Conservation (phyloP, 2,329 filamentous ascomycete genomes). For the Zymoseptoria brevis region DNA sequence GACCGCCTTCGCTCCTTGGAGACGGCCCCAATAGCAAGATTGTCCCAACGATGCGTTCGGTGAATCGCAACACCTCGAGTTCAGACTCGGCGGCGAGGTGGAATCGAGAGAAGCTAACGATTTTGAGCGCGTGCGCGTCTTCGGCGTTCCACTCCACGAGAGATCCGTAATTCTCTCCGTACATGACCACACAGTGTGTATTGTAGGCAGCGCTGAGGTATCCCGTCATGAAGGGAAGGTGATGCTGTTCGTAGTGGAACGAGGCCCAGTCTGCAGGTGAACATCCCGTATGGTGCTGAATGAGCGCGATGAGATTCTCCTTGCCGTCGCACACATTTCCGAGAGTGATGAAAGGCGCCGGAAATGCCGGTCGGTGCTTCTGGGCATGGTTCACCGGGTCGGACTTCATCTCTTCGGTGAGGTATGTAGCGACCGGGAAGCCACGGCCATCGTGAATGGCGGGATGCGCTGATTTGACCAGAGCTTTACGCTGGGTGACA, state of each 20-base stretch:
- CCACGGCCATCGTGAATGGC: conserved; percentile 3
- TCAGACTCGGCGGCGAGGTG: conserved; percentile 19
- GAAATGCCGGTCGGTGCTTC: background rate
- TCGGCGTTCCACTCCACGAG: conserved; percentile 12
- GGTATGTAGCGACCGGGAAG: background rate
- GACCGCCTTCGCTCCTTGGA: background rate
- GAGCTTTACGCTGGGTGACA: conserved; percentile 1
- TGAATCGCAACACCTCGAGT: conserved; percentile 9
- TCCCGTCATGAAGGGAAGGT: background rate
- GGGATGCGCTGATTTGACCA: conserved; percentile 5
- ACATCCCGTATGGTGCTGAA: conserved; percentile 9
- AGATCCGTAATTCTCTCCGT: conserved; percentile 7
- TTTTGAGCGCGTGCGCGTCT: conserved; percentile 12
- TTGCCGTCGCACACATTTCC: conserved; percentile 7
- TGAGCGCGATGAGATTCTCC: conserved; percentile 6
- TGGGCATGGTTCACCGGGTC: background rate
- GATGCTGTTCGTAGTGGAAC: conserved; percentile 9
- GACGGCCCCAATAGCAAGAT: background rate
- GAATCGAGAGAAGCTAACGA: conserved; percentile 19
- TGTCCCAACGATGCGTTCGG: conserved; percentile 6
- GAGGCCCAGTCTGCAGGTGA: conserved; percentile 8
- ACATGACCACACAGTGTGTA: conserved; percentile 10
- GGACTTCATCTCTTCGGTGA: background rate
- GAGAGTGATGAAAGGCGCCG: conserved; percentile 11
- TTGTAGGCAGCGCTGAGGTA: background rate